Evolutionary conservation across 2,329 filamentous ascomycete genomes (phyloP).

Genomic region (Calonectria pauciramosa): DNA sequence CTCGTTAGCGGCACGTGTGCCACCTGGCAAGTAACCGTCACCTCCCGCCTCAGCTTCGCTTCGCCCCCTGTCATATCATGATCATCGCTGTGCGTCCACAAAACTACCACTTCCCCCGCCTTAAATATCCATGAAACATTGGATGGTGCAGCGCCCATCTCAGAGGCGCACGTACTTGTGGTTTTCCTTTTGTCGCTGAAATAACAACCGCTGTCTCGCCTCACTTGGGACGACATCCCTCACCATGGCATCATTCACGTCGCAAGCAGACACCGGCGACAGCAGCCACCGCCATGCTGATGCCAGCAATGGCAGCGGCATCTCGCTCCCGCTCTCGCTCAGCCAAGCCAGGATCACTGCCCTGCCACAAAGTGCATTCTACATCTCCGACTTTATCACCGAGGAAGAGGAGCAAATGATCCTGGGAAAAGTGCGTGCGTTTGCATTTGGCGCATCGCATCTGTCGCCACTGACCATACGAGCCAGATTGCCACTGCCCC

Average conservation of each 20-base stretch:
- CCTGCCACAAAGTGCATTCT: constrained; percentile 79
- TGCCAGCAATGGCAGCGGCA: constrained; percentile 14
- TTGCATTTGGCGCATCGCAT: constrained; percentile 37
- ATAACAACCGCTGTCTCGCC: background rate
- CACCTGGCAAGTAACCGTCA: constrained; percentile 20
- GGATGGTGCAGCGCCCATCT: background rate
- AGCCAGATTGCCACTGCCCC: constrained; percentile 72
- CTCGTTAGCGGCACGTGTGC: constrained; percentile 34
- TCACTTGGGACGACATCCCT: constrained; percentile 1
- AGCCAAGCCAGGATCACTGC: constrained; percentile 64
- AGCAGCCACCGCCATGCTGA: constrained; percentile 8
- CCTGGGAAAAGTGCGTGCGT: constrained; percentile 73
- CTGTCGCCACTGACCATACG: constrained; percentile 32
- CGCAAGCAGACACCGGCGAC: background rate
- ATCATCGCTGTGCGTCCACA: constrained; percentile 15
- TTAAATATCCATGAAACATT: constrained; percentile 15
- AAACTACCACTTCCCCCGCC: background rate
- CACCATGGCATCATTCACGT: constrained; percentile 32
- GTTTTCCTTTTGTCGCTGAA: background rate
- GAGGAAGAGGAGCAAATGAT: constrained; percentile 79
- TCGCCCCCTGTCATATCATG: constrained; percentile 13
- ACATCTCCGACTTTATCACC: constrained; percentile 88
- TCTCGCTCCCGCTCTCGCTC: constrained; percentile 62
- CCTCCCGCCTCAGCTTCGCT: constrained; percentile 8
- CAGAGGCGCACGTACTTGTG: background rate